A percentile compares a stretch with the other conserved stretches of the same genome.
phyloP scores from a whole-genome alignment of 495 filamentous ascomycete species.

The Neurospora intermedia region DNA sequence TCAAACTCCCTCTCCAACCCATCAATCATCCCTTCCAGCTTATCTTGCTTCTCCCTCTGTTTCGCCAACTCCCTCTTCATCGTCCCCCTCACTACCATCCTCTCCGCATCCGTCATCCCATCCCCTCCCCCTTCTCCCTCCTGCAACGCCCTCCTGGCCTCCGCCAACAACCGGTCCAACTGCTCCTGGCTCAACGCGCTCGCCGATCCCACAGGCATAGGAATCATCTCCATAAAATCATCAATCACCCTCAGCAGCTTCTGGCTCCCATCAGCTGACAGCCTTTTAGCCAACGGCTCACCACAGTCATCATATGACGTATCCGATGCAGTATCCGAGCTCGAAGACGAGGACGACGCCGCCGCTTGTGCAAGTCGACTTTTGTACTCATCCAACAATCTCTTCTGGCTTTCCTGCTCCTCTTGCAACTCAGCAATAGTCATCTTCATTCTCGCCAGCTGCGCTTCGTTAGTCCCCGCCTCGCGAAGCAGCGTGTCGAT shows the following conservation, averaged over 20 bases:
- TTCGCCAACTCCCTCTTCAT: background rate
- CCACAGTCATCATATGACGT: slow-evolving; percentile 1
- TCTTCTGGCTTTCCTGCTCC: background rate
- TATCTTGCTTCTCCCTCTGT: background rate
- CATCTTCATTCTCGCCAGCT: background rate
- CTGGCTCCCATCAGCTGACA: background rate
- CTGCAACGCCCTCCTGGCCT: background rate
- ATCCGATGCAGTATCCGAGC: background rate
- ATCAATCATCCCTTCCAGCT: background rate
- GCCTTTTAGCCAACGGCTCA: background rate
- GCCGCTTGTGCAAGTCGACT: background rate
- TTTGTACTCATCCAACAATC: background rate
- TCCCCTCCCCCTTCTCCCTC: background rate
- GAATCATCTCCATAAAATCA: background rate
- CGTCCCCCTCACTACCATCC: background rate
- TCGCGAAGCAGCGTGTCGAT: background rate
- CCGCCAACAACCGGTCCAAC: background rate
- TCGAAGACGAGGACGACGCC: no score
- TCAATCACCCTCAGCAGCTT: background rate
- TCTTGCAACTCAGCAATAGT: background rate
- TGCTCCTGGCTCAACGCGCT: background rate
- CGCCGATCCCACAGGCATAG: background rate
- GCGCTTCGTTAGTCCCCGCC: background rate
- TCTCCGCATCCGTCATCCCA: background rate
- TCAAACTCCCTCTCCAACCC: background rate